These are phyloP conservation scores for Lablab purpureus DNA, from an alignment of 306 rosid genomes.

Conservation along the genomic window DNA sequence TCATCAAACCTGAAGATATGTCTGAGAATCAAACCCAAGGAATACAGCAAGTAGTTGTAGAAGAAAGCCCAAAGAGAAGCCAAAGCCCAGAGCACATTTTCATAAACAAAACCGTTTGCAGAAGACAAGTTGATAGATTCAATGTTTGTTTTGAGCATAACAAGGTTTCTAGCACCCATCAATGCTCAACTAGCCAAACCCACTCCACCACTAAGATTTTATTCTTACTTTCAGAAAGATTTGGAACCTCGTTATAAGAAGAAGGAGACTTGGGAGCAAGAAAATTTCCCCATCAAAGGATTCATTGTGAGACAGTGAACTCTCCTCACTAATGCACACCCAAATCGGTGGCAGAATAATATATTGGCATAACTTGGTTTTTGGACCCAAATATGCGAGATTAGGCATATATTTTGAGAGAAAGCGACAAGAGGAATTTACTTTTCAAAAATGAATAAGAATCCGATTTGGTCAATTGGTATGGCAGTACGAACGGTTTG, in stretches of 20 bases:
- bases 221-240: not conserved
- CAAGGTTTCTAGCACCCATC: conserved; percentile 58
- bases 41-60: conserved; percentile 44
- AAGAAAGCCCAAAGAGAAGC: conserved; percentile 49
- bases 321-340: conserved; percentile 43
- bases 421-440: conserved; percentile 31
- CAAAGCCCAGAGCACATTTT: conserved; percentile 50
- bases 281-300: conserved; percentile 13
- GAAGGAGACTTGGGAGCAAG: not conserved
- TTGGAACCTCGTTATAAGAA: conserved; percentile 42
- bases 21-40: conserved; percentile 51
- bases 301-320: conserved; percentile 50
- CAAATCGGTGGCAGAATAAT: conserved; percentile 45
- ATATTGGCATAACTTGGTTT: not conserved
- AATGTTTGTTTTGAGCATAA: conserved; percentile 49
- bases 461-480: conserved; percentile 4
- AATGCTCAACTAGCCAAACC: conserved; percentile 26
- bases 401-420: conserved; percentile 26
- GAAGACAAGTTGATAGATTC: conserved; percentile 40
- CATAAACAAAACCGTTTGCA: conserved; percentile 42
- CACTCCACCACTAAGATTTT: not conserved
- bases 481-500: conserved; percentile 29
- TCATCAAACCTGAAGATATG: conserved; percentile 56
- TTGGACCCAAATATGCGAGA: conserved; percentile 43
- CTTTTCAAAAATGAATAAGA: not conserved